Evolutionary conservation across 176 grass and related monocot genomes (phyloP), one percentile per base, ranked within the genome.

Genomic region (Lolium multiflorum): DNA sequence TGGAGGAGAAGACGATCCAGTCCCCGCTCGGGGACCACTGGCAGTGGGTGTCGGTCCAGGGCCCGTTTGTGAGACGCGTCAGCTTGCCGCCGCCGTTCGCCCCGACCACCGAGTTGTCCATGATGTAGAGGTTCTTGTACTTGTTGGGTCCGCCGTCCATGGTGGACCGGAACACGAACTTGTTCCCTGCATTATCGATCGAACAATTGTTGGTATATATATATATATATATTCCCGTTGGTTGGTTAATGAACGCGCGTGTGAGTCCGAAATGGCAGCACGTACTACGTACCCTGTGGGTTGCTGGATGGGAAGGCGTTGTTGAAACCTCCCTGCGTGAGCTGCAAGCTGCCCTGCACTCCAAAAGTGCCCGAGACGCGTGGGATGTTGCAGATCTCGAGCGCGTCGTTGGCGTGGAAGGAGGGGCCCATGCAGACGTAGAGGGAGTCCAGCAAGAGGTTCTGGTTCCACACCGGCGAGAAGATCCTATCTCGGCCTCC

Each of bases 1-100:
- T 80, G 0, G 84, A 91, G 1, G 89, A 79, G 90, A 91, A 91
- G 35, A 78, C 90, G 46, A 89, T 71, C 90, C 90, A 91, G 81
- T 91, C 82, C 2, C 82, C 86, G 0, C 1, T 46, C 0, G 90
- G 82, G 0, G 90, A 82, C 90, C 90, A 91, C 10, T 71, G 49
- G 77, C 90, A 91, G 25, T 85, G 90, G 0, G 86, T 91, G 50
- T 91, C 90, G 0, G 7, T 65, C 77, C 90, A 91, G 81, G 0
- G 6, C 46, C 76, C 86, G 81, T 62, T 0, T 1, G 90, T 91
- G 0, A 91, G 60, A 38, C 85, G 69, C 3, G 47, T 88, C 47
- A 91, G 15, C 12, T 6, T 47, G 44, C 44, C 44, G 5, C 7
- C 44, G 44, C 44, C 44, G 44, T 9, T 15, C 50, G 14, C 24